These are phyloP conservation scores for Chenopodium formosanum DNA, from an alignment of 148 eudicot species.

Conservation along the genomic window DNA sequence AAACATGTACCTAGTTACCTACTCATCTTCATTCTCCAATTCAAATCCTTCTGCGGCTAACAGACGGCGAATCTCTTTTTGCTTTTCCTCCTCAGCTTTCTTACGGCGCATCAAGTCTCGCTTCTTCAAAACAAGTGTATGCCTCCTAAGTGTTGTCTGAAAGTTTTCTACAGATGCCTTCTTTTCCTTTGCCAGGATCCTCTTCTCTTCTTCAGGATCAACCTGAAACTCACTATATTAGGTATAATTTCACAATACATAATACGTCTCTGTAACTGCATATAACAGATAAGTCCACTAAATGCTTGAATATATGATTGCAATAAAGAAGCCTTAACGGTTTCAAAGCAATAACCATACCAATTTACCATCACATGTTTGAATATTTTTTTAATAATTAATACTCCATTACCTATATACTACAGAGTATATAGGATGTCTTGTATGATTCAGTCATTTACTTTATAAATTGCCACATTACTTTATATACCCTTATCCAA, in stretches of 20 bases:
- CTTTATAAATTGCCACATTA: no score
- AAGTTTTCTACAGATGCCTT: slow-evolving; percentile 77
- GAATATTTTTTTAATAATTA: no score
- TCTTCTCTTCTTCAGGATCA: slow-evolving; percentile 94
- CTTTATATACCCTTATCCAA: no score
- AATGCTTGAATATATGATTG: no score
- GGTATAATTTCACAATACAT: background rate
- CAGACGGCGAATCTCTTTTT: slow-evolving; percentile 59
- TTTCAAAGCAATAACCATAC: no score
- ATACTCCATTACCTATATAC: no score
- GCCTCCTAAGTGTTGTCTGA: slow-evolving; percentile 68
- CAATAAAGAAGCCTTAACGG: no score
- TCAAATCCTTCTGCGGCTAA: slow-evolving; percentile 94
- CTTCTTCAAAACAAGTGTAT: slow-evolving; percentile 82
- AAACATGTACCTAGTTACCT: slow-evolving; percentile 28
- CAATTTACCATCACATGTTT: no score
- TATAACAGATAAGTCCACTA: no score
- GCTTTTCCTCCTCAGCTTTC: slow-evolving; percentile 85
- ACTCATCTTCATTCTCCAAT: slow-evolving; percentile 65
- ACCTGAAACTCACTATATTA: slow-evolving; percentile 37
- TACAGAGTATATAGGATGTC: no score
- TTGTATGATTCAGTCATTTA: no score
- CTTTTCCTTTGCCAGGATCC: slow-evolving; percentile 71
- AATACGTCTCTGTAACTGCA: no score
- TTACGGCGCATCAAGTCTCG: slow-evolving; percentile 71